Percentiles rank a stretch among this genome's conserved stretches.
Conservation (phyloP, 139 green algal genomes). For the Chara braunii region DNA sequence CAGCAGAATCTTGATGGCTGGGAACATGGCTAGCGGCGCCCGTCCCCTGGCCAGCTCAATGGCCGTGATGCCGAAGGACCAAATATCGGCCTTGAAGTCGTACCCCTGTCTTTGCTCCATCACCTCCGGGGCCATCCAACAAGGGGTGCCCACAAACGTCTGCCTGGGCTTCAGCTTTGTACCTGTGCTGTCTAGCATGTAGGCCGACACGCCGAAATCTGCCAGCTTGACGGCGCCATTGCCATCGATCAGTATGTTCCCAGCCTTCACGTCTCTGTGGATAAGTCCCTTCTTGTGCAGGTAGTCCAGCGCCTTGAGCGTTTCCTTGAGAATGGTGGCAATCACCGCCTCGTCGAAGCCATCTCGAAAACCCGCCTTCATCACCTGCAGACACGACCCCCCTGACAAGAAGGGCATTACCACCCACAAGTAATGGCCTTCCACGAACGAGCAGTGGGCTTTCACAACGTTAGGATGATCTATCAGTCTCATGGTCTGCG, state of each 20-base stretch:
- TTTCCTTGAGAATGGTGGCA: slow-evolving; percentile 86
- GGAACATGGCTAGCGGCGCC: slow-evolving; percentile 95
- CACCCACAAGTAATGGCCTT: slow-evolving; percentile 86
- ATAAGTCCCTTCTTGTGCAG: slow-evolving; percentile 44
- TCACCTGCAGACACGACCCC: slow-evolving; percentile 48
- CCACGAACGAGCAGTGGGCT: slow-evolving; percentile 84
- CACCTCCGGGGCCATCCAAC: slow-evolving; percentile 99
- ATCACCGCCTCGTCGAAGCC: slow-evolving; percentile 86
- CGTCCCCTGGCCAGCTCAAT: slow-evolving; percentile 96
- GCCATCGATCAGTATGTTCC: slow-evolving; percentile 46
- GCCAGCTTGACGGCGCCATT: slow-evolving; percentile 50
- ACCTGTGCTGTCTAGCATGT: slow-evolving; percentile 64
- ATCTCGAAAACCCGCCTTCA: slow-evolving; percentile 49
- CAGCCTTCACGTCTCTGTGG: slow-evolving; percentile 52
- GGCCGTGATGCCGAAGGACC: slow-evolving; percentile 96
- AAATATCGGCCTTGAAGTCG: slow-evolving; percentile 83
- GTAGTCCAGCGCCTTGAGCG: slow-evolving; percentile 61
- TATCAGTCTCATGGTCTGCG: slow-evolving; percentile 87
- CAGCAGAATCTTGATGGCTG: slow-evolving; percentile 94
- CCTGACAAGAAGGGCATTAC: slow-evolving; percentile 69
- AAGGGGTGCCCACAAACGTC: slow-evolving; percentile 80
- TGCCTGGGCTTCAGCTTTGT: slow-evolving; percentile 17
- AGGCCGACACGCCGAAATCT: slow-evolving; percentile 58
- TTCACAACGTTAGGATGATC: slow-evolving; percentile 91
- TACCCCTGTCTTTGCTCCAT: slow-evolving; percentile 80